Evolutionary conservation across 805 yeast species (phyloP).

Genomic region (Myxozyma vanderwaltii): DNA sequence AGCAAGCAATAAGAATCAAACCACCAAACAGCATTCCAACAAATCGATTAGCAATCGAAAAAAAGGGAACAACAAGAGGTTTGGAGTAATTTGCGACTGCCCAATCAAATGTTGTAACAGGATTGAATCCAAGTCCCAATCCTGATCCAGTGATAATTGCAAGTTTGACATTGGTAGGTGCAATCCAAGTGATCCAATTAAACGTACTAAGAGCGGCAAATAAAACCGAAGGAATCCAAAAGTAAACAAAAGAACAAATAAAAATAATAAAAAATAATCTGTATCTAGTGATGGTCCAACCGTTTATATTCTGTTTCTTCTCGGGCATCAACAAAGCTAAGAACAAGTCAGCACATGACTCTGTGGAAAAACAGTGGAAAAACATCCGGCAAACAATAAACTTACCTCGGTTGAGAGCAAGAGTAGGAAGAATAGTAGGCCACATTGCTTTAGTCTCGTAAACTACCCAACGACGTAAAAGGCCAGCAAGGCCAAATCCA

Average conservation of each 20-base stretch:
- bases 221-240: slow-evolving; percentile 46
- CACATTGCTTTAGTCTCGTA: slow-evolving; percentile 54
- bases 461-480: slow-evolving; percentile 54
- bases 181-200: slow-evolving; percentile 52
- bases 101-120: slow-evolving; percentile 49
- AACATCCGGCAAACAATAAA: too few relatives aligned
- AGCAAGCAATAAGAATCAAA: slow-evolving; percentile 46
- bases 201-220: slow-evolving; percentile 67
- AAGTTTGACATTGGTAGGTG: slow-evolving; percentile 49
- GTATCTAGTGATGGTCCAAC: slow-evolving; percentile 61
- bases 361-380: too few relatives aligned
- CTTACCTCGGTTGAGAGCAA: slow-evolving; percentile 49
- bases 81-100: slow-evolving; percentile 53
- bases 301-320: slow-evolving; percentile 46
- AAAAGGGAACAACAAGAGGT: slow-evolving; percentile 57
- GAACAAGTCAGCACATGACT: slow-evolving; percentile 56
- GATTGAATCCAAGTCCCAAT: slow-evolving; percentile 53
- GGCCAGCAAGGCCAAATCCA: slow-evolving; percentile 69
- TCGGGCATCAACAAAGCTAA: slow-evolving; percentile 47
- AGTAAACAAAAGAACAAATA: slow-evolving; percentile 53
- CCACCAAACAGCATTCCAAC: slow-evolving; percentile 42
- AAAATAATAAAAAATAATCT: slow-evolving; percentile 52
- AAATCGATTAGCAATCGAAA: slow-evolving; percentile 48
- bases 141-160: slow-evolving; percentile 59
- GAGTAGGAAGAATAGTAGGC: slow-evolving; percentile 64